These are phyloP conservation scores for Gentiana straminea DNA, from an alignment of 257 asterid genomes.

Conservation along the genomic window DNA sequence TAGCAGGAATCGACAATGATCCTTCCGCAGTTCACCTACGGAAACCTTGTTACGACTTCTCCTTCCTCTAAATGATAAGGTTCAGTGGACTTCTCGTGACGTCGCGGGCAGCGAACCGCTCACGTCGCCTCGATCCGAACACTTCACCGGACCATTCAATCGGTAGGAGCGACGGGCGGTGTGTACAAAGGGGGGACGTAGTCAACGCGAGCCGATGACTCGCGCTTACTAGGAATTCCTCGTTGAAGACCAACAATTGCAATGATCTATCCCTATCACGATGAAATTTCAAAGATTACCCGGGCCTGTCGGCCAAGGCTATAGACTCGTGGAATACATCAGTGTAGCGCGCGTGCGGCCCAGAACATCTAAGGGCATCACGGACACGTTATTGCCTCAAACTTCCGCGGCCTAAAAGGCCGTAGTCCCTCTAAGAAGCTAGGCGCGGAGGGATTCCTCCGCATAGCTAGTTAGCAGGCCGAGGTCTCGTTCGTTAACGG, in stretches of 20 bases:
- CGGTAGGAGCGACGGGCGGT: no score
- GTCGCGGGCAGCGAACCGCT: no score
- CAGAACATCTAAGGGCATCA: conserved; percentile 1
- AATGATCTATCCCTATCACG: conserved; percentile 24
- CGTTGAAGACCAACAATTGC: conserved; percentile 8
- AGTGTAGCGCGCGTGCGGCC: conserved; percentile 30
- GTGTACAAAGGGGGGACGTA: no score
- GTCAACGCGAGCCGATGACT: conserved; percentile 13
- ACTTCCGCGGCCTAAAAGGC: conserved; percentile 1
- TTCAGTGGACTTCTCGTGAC: no score
- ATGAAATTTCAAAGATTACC: conserved; percentile 30
- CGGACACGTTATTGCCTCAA: background rate
- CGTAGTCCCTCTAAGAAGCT: conserved; percentile 5
- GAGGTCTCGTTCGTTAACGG: conserved; percentile 4
- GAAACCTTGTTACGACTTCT: conserved; percentile 27
- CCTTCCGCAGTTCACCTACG: conserved; percentile 27
- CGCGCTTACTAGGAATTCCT: conserved; percentile 13
- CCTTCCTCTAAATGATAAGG: no score
- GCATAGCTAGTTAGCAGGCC: conserved; percentile 3
- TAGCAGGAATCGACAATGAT: no score
- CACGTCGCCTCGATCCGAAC: no score
- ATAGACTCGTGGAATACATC: conserved; percentile 29
- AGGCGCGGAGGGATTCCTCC: background rate
- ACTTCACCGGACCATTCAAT: no score
- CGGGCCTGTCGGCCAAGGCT: conserved; percentile 40